Evolutionary conservation across 208 protist genomes (phyloP).

Genomic region (Lotmaria passim): DNA sequence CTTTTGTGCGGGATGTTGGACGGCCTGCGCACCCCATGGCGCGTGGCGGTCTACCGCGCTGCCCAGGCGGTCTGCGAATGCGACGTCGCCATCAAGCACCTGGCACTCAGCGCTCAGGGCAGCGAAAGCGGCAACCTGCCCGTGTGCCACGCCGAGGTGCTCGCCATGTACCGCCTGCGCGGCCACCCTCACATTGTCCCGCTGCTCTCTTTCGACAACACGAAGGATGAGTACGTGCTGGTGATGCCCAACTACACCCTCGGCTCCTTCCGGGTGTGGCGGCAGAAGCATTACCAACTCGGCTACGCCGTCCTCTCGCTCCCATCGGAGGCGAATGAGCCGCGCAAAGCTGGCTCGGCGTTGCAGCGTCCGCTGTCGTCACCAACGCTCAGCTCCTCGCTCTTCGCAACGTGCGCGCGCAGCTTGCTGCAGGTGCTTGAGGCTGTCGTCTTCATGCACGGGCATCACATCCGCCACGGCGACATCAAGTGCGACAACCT

Average conservation of each 20-base stretch:
- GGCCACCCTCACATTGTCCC: constrained; percentile 65
- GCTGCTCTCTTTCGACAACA: constrained; percentile 70
- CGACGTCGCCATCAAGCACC: constrained; percentile 70
- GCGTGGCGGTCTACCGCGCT: constrained; percentile 18
- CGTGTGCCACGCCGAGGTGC: constrained; percentile 73
- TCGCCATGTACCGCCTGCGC: constrained; percentile 65
- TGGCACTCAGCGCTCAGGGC: constrained; percentile 55
- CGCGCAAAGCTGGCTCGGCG: constrained; percentile 9
- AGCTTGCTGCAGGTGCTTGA: constrained; percentile 75
- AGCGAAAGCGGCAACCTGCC: constrained; percentile 60
- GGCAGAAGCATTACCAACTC: constrained; percentile 50
- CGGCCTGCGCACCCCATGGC: constrained; percentile 26
- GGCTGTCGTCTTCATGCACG: constrained; percentile 67
- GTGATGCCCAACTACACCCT: constrained; percentile 69
- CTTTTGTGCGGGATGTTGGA: constrained; percentile 4
- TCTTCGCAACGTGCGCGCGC: constrained; percentile 58
- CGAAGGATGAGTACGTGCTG: constrained; percentile 70
- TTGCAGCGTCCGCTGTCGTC: constrained; percentile 5
- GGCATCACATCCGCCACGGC: constrained; percentile 66
- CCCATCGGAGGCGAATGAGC: constrained; percentile 6
- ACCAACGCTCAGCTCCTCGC: constrained; percentile 20
- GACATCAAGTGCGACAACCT: constrained; percentile 86
- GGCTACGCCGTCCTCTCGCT: constrained; percentile 56
- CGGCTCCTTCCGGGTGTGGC: constrained; percentile 74
- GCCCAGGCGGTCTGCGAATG: constrained; percentile 23